These are phyloP conservation scores for Stromatinia cepivora DNA, from an alignment of 2,329 filamentous ascomycete species.

Conservation along the genomic window DNA sequence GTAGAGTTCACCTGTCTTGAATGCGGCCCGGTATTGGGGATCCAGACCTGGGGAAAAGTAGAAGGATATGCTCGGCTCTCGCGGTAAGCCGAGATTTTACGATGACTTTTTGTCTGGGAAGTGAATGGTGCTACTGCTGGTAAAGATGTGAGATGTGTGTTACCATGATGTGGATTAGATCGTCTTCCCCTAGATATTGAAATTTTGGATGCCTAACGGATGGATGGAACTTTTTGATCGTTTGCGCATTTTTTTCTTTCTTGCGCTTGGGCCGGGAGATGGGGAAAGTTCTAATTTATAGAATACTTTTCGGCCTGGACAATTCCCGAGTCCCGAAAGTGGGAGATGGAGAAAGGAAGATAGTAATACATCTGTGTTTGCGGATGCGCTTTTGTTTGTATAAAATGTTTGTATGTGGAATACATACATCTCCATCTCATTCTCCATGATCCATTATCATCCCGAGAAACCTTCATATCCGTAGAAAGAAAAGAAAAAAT, in stretches of 20 bases:
- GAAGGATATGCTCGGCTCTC: not conserved
- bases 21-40: not conserved
- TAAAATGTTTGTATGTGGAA: conserved; percentile 10
- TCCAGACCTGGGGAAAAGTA: not conserved
- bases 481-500: not conserved
- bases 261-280: not conserved
- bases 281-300: not conserved
- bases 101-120: not conserved
- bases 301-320: not conserved
- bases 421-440: conserved; percentile 17
- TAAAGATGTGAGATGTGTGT: not conserved
- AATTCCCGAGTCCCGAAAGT: not conserved
- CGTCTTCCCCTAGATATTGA: conserved; percentile 1
- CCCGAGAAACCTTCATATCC: conserved; percentile 4
- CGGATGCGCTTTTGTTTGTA: not conserved
- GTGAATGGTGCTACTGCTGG: not conserved
- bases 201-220: not conserved
- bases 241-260: not conserved
- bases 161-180: conserved; percentile 6
- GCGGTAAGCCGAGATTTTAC: not conserved
- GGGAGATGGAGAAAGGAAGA: not conserved
- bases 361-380: conserved; percentile 5
- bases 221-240: not conserved
- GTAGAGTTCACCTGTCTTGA: not conserved
- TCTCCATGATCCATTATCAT: conserved; percentile 19